A percentile compares a stretch with the other conserved stretches of the same genome.
Evolutionary conservation across 768 basidiomycete genomes (phyloP).

Genomic region (Podaxis rugospora): DNA sequence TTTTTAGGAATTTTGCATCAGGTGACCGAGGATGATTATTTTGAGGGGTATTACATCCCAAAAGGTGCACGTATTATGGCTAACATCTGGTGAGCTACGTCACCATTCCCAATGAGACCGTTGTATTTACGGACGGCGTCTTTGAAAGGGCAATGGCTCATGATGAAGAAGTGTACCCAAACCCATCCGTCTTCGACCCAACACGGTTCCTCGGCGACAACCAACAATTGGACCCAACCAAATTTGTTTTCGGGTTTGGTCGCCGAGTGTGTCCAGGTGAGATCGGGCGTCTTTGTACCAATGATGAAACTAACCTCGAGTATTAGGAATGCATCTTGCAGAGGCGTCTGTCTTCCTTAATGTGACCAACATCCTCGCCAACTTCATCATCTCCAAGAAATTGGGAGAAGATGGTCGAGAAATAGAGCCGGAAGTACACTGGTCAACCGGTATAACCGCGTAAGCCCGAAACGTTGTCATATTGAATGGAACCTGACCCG

Average conservation of each 20-base stretch:
- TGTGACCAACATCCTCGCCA: constrained; percentile 30
- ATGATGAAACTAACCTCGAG: not conserved
- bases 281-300: not conserved
- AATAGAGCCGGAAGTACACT: constrained; percentile 30
- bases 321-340: constrained; percentile 25
- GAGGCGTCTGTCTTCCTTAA: constrained; percentile 31
- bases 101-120: not conserved
- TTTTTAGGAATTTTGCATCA: constrained; percentile 24
- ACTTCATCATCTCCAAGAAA: constrained; percentile 34
- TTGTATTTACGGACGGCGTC: not conserved
- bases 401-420: constrained; percentile 28
- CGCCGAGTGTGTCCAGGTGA: constrained; percentile 27
- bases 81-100: constrained; percentile 25
- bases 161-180: constrained; percentile 31
- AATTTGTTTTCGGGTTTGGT: constrained; percentile 33
- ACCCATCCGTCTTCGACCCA: constrained; percentile 32
- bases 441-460: constrained; percentile 25
- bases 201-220: constrained; percentile 26
- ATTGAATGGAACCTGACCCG: not conserved
- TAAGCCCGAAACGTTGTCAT: constrained; percentile 12
- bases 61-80: constrained; percentile 24
- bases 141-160: constrained; percentile 27
- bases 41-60: constrained; percentile 30
- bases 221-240: constrained; percentile 26
- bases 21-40: constrained; percentile 26